phyloP scores from a whole-genome alignment of 345 rosid genomes.

The Microcos paniculata region DNA sequence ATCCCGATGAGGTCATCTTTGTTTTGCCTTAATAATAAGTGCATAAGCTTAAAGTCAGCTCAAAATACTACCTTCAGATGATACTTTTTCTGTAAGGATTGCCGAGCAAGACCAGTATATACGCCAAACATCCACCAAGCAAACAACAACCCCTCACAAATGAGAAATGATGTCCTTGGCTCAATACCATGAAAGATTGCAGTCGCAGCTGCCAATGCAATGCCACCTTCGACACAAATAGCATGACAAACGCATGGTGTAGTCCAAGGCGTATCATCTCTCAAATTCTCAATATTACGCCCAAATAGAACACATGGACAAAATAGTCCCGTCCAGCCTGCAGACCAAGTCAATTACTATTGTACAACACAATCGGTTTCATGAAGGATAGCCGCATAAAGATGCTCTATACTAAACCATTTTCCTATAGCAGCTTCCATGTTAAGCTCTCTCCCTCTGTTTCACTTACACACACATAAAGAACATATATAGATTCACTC shows the following conservation, averaged over 20 bases:
- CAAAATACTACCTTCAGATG: conserved; percentile 68
- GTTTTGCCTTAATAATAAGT: not conserved
- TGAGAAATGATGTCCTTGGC: conserved; percentile 72
- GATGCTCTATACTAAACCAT: not conserved
- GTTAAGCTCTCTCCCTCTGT: not conserved
- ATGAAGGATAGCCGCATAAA: not conserved
- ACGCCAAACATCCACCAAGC: conserved; percentile 99
- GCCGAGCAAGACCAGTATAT: conserved; percentile 81
- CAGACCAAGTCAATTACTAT: not conserved
- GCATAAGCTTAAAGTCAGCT: not conserved
- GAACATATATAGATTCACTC: not conserved
- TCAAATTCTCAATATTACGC: conserved; percentile 70
- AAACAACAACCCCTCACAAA: conserved; percentile 84
- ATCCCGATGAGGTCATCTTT: not conserved
- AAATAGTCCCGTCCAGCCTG: conserved; percentile 86
- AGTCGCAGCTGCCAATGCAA: conserved; percentile 66
- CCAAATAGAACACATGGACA: conserved; percentile 97
- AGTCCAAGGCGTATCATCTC: conserved; percentile 85
- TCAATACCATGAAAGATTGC: conserved; percentile 72
- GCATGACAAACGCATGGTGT: conserved; percentile 87
- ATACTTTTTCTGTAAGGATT: conserved; percentile 82
- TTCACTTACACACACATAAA: not conserved
- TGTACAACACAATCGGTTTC: not conserved
- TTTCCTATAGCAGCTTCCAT: not conserved
- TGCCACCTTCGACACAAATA: conserved; percentile 80